Evolutionary conservation across 306 rosid genomes (phyloP), one percentile per base, ranked within the genome.

Genomic region (Castanea sativa): DNA sequence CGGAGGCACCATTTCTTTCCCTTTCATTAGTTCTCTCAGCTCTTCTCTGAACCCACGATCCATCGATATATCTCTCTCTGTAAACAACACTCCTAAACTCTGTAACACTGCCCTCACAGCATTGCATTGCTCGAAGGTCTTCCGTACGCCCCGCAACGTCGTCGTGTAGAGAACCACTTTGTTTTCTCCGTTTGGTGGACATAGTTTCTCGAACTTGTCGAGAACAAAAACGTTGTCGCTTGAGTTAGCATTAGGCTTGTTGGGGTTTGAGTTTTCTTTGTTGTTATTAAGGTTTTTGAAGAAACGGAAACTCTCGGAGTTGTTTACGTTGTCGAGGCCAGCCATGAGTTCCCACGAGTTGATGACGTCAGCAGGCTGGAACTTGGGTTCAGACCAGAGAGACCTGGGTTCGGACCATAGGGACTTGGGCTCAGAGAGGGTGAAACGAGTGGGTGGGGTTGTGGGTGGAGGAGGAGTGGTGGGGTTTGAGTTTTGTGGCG

Each of bases 261-360:
- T 89, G 2, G 92, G 94, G 77, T 90, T 83, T 0, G 87, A 84
- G 81, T 91, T 93, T n/a, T 93, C 97, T 51, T 90, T 93, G 67
- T 58, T 69, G n/a, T 86, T 93, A 65, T 58, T 73, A 16, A 68
- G 69, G 35, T 73, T 73, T 51, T 60, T 76, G 25, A 27, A 16
- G 30, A 49, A 49, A 43, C 1, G 78, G 74, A 80, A 30, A 79
- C 72, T 45, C 78, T 84, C 1, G 88, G 81, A 13, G 74, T 83
- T 0, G 91, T 86, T 11, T 80, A 79, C 0, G 91, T 67, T 23
- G 79, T 92, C 98, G 6, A 92, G 97, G 27, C 97, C 98, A 3
- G 90, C 94, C 98, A 92, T 94, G 86, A 92, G 98, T 61, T 94
- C 98, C 98, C 98, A 94, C 0, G 97, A 92, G 89, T 92, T 94